A percentile compares a stretch with the other conserved stretches of the same genome.
Conservation (phyloP, 2,329 filamentous ascomycete genomes). For the Penicillium fuscoglaucum region DNA sequence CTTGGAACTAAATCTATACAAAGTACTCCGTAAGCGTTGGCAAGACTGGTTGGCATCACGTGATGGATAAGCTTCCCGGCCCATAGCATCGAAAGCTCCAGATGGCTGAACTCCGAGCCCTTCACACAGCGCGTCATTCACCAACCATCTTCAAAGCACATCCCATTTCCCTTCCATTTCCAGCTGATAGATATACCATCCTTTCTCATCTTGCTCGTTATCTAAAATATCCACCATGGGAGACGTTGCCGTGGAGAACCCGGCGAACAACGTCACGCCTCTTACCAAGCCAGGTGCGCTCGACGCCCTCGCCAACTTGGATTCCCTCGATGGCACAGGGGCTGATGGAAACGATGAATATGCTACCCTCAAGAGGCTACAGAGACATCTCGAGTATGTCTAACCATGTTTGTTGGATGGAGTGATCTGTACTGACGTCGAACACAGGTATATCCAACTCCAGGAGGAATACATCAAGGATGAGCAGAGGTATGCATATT, state of each 20-base stretch:
- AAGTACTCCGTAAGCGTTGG: not conserved
- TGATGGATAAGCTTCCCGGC: slow-evolving; percentile 11
- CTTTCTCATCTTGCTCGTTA: not conserved
- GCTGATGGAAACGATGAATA: slow-evolving; percentile 89
- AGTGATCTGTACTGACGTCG: slow-evolving; percentile 21
- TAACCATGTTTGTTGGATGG: slow-evolving; percentile 1
- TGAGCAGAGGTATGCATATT: slow-evolving; percentile 73
- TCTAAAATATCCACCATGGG: slow-evolving; percentile 61
- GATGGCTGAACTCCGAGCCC: slow-evolving; percentile 20
- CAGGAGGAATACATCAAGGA: slow-evolving; percentile 99
- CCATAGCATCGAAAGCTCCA: slow-evolving; percentile 19
- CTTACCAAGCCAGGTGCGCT: slow-evolving; percentile 79
- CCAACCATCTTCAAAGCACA: slow-evolving; percentile 9
- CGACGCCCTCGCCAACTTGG: slow-evolving; percentile 80
- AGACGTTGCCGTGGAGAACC: slow-evolving; percentile 81
- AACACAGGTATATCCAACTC: slow-evolving; percentile 79
- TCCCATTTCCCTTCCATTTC: not conserved
- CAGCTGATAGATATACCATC: not conserved
- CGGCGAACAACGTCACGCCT: slow-evolving; percentile 69
- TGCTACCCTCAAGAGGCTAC: slow-evolving; percentile 90
- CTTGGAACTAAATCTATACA: not conserved
- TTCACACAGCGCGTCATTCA: slow-evolving; percentile 15
- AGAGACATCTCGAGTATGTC: slow-evolving; percentile 87
- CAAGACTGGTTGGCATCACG: slow-evolving; percentile 3
- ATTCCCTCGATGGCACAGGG: slow-evolving; percentile 80